Percentiles rank a stretch among this genome's conserved stretches.
Conservation (phyloP, 805 yeast species). For the Brettanomyces custersianus region DNA sequence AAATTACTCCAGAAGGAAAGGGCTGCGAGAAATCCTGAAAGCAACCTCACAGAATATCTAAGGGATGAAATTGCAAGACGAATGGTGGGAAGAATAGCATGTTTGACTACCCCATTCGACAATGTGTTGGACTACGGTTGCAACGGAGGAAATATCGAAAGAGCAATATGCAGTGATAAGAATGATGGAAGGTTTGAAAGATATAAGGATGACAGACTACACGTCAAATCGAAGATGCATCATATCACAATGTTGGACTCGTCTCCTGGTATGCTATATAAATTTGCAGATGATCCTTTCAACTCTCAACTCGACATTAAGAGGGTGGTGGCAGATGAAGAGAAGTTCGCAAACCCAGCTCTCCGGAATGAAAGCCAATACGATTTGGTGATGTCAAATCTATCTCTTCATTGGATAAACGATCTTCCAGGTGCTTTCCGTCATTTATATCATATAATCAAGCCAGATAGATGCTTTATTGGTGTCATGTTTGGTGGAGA, state of each 20-base stretch:
- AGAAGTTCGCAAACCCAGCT: slow-evolving; percentile 36
- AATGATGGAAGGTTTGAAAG: slow-evolving; percentile 28
- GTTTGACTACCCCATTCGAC: slow-evolving; percentile 55
- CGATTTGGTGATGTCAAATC: slow-evolving; percentile 67
- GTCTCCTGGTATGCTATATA: slow-evolving; percentile 39
- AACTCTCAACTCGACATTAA: slow-evolving; percentile 36
- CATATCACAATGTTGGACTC: slow-evolving; percentile 62
- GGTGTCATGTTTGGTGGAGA: slow-evolving; percentile 81
- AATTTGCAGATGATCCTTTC: slow-evolving; percentile 39
- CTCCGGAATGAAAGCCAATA: slow-evolving; percentile 32
- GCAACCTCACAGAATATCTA: slow-evolving; percentile 58
- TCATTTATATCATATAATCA: slow-evolving; percentile 47
- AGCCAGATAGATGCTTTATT: slow-evolving; percentile 76
- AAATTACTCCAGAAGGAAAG: slow-evolving; percentile 53
- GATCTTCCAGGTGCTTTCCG: slow-evolving; percentile 62
- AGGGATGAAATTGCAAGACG: slow-evolving; percentile 66
- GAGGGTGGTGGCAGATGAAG: slow-evolving; percentile 62
- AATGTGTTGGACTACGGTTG: slow-evolving; percentile 65
- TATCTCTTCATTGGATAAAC: slow-evolving; percentile 79
- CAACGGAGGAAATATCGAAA: slow-evolving; percentile 50
- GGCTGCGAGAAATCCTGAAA: slow-evolving; percentile 37
- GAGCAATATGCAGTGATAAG: slow-evolving; percentile 27
- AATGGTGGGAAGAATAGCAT: slow-evolving; percentile 67
- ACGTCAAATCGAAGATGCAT: slow-evolving; percentile 44
- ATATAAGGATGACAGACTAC: slow-evolving; percentile 40